A percentile compares a stretch with the other conserved stretches of the same genome.
Conservation (phyloP, 305 asterid genomes). For the Nicotiana rustica region DNA sequence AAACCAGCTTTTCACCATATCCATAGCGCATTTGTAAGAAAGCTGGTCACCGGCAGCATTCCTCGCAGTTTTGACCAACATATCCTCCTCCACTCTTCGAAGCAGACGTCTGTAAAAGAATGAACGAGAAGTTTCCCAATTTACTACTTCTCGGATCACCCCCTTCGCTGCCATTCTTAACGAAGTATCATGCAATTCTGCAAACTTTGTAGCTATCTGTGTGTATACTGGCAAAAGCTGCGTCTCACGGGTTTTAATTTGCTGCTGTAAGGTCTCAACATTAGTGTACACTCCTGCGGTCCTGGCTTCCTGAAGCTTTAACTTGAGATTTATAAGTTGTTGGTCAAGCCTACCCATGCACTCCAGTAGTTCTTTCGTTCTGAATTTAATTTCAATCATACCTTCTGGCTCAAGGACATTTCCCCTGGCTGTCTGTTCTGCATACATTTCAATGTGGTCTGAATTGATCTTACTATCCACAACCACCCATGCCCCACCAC, state of each 20-base stretch:
- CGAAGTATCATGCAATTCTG: conserved; percentile 94
- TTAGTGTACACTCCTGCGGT: conserved; percentile 38
- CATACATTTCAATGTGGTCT: conserved; percentile 93
- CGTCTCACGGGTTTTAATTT: conserved; percentile 80
- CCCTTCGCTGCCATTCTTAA: conserved; percentile 95
- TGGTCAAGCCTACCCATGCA: conserved; percentile 97
- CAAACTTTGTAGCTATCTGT: conserved; percentile 92
- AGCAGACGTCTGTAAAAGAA: conserved; percentile 79
- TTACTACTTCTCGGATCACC: conserved; percentile 77
- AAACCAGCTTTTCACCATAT: conserved; percentile 76
- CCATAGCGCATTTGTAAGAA: conserved; percentile 66
- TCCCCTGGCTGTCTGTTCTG: conserved; percentile 91
- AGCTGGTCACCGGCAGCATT: conserved; percentile 83
- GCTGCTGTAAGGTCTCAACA: conserved; percentile 55
- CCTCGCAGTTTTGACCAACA: conserved; percentile 64
- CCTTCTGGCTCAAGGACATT: conserved; percentile 99
- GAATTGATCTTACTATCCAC: conserved; percentile 95
- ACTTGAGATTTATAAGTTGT: conserved; percentile 64
- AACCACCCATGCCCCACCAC: conserved; percentile 99
- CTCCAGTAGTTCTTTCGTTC: conserved; percentile 77
- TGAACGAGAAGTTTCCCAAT: conserved; percentile 74
- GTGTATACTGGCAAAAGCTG: conserved; percentile 88
- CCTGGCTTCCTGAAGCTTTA: conserved; percentile 60
- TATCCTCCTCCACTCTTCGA: conserved; percentile 84
- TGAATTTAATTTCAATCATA: conserved; percentile 87